These are phyloP conservation scores for Ophiostoma sp. DNA, from an alignment of 2,329 filamentous ascomycete species.

Conservation along the genomic window DNA sequence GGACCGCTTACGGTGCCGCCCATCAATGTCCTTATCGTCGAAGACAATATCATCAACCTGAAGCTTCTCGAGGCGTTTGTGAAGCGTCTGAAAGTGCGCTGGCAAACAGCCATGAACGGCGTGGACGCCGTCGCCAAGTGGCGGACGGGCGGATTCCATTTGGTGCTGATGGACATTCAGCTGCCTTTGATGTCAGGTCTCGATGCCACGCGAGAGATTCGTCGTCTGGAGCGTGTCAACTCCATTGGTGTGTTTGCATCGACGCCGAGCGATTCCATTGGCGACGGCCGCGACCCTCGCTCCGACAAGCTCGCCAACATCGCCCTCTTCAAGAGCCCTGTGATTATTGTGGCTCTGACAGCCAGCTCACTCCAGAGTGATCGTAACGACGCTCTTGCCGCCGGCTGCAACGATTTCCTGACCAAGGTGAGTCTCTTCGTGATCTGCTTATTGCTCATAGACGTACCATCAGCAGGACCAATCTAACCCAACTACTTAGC, in stretches of 20 bases:
- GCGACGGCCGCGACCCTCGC: constrained; percentile 47
- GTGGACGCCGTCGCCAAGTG: constrained; percentile 90
- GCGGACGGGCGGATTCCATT: constrained; percentile 85
- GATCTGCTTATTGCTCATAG: too few species aligned
- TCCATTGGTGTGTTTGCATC: constrained; percentile 85
- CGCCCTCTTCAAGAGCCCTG: constrained; percentile 83
- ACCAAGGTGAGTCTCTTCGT: constrained; percentile 65
- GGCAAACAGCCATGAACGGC: constrained; percentile 96
- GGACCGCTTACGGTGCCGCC: constrained; percentile 81
- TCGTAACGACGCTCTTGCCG: constrained; percentile 86
- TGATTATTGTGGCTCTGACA: constrained; percentile 95
- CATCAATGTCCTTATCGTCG: constrained; percentile 95
- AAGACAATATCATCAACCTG: constrained; percentile 97
- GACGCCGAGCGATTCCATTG: constrained; percentile 47
- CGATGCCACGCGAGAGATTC: constrained; percentile 90
- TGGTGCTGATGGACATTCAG: constrained; percentile 98
- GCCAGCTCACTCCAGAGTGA: constrained; percentile 93
- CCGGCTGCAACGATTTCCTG: constrained; percentile 95
- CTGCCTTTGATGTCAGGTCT: constrained; percentile 93
- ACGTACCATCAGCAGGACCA: too few species aligned
- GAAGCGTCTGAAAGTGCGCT: constrained; percentile 89
- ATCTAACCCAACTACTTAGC: constrained; percentile 38
- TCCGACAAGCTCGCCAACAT: constrained; percentile 64
- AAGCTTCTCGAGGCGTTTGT: constrained; percentile 91
- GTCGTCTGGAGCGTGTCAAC: constrained; percentile 81